Base-by-base conservation (phyloP, 2,329 filamentous ascomycete genomes). In the Pseudogymnoascus sp. region DNA sequence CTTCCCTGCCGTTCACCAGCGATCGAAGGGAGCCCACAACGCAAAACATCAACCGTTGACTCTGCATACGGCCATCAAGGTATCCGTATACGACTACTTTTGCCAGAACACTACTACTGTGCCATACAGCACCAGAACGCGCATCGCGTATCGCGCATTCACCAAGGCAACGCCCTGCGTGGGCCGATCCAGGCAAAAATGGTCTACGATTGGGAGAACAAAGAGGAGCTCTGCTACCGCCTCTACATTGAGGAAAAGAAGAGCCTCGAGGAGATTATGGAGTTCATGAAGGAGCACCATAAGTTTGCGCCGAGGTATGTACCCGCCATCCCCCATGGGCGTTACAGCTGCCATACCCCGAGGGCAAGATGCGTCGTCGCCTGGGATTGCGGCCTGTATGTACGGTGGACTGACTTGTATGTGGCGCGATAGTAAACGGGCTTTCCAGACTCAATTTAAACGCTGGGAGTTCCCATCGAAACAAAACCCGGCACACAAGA, bases 381-480 rank as follows among this genome's bases (percentile, higher is more conserved):
- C 35, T 64, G 42, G 13, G 11, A 21, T 59, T 31, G 8, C 4
- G 8, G 38, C 8, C 26, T 62, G 3, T 7, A 61, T 64, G 64
- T 65, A 67, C 68, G 65, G 64, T 69, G 63, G 68, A 40, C 31
- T 60, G 31, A 64, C 50, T 65, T 44, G 11, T 38, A 61, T 40
- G 61, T 33, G 50, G 24, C n/a, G 16, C 50, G 11, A 62, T 74
- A 90, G 89, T 74, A 91, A 90, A 78, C 86, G 89, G 65, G 86
- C 87, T 47, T 91, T 88, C 66, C 89, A 91, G 74, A 85, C 81
- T 3, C 88, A 91, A 68, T 90, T 92, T 75, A 88, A 86, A 71
- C 81, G 85, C 72, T 95, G 91, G 91, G 82, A 85, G 6, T 93
- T 95, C 68, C 89, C 90, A 13, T 84, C 82, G 64, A 91, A 91